Percentiles rank a stretch among this genome's conserved stretches.
phyloP scores from a whole-genome alignment of 805 yeast genomes.

The Teunomyces stri region DNA sequence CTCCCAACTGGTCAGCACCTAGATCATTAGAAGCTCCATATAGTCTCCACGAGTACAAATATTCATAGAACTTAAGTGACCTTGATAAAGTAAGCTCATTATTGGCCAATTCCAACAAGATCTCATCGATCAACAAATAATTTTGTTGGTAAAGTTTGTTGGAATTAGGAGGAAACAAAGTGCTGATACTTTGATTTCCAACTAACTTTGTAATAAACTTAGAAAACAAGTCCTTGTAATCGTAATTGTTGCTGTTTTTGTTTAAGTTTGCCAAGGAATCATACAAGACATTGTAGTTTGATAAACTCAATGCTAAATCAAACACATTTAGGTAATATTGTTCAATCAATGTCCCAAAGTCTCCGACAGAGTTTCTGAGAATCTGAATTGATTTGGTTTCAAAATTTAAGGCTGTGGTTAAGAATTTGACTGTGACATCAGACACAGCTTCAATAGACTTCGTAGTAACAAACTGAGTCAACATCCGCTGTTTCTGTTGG shows the following conservation, averaged over 20 bases:
- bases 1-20: slow-evolving; percentile 17
- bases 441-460: background rate
- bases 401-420: slow-evolving; percentile 21
- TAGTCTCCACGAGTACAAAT: slow-evolving; percentile 42
- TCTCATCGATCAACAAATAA: slow-evolving; percentile 31
- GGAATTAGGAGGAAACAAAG: slow-evolving; percentile 20
- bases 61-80: slow-evolving; percentile 35
- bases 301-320: slow-evolving; percentile 22
- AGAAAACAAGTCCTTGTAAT: slow-evolving; percentile 18
- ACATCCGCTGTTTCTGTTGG: slow-evolving; percentile 8
- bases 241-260: slow-evolving; percentile 3
- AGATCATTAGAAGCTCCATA: slow-evolving; percentile 19
- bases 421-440: slow-evolving; percentile 13
- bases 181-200: slow-evolving; percentile 17
- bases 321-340: slow-evolving; percentile 22
- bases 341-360: background rate
- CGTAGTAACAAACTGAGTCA: slow-evolving; percentile 7
- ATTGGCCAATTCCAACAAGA: slow-evolving; percentile 32
- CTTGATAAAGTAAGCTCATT: slow-evolving; percentile 26
- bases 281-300: slow-evolving; percentile 18
- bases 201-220: slow-evolving; percentile 27
- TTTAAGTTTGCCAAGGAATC: slow-evolving; percentile 18
- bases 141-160: slow-evolving; percentile 20
- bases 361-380: slow-evolving; percentile 8
- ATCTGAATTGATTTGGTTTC: slow-evolving; percentile 25